Evolutionary conservation across 2,329 filamentous ascomycete species (phyloP).

Genomic region (Colletotrichum neosansevieriae): DNA sequence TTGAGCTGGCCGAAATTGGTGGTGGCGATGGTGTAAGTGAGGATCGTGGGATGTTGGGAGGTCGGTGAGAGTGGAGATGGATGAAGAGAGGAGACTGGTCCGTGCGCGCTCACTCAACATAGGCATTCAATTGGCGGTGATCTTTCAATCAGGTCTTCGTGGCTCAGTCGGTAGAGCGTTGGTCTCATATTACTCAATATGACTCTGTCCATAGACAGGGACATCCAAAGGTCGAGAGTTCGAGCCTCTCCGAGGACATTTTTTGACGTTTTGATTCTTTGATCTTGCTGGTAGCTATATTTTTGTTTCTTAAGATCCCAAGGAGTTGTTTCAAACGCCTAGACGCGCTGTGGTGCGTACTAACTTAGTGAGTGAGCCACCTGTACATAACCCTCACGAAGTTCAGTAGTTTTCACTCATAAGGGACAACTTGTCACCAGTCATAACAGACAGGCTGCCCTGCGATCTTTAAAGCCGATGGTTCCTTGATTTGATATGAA

Average conservation of each 20-base stretch:
- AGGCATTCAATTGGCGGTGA: neutral
- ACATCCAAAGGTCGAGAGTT: constrained; percentile 40
- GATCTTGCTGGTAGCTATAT: neutral
- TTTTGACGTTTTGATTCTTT: neutral
- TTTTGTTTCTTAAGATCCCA: neutral
- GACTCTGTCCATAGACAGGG: constrained; percentile 10
- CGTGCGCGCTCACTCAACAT: neutral
- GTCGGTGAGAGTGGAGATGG: neutral
- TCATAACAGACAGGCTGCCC: no score
- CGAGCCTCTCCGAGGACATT: constrained; percentile 38
- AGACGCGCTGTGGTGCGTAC: no score
- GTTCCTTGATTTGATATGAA: no score
- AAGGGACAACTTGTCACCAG: no score
- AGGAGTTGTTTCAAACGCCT: no score
- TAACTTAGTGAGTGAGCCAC: no score
- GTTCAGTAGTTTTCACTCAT: no score
- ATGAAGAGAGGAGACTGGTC: neutral
- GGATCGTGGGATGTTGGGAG: neutral
- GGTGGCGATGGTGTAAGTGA: constrained; percentile 7
- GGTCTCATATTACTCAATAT: constrained; percentile 35
- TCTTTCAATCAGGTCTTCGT: constrained; percentile 9
- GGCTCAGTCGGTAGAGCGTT: constrained; percentile 41
- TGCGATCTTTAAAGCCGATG: no score
- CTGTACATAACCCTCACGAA: no score
- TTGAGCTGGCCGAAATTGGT: neutral